Evolutionary conservation across 257 asterid genomes (phyloP), one percentile per base, ranked within the genome.

Genomic region (Paraleonurus japonicus): DNA sequence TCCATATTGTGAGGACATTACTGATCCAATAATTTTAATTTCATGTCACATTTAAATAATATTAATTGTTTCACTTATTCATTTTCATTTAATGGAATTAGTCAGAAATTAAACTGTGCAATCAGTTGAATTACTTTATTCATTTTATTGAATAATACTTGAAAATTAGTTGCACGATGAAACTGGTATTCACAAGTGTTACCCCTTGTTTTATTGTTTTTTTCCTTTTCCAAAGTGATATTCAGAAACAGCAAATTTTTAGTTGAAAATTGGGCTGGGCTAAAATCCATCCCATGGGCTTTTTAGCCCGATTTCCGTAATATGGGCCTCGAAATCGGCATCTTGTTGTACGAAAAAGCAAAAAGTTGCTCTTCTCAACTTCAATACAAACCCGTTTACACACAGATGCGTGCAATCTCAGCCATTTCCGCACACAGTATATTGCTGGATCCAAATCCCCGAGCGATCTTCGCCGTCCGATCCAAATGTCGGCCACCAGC

Each of bases 401-500:
- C 45, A 23, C 5, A 4, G 57, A 22, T 2, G 58, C 58, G 72
- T 54, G 47, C 22, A 28, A 57, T 22, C 73, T 55, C 72, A 57
- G 28, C 60, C 4, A 28, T 27, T 26, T 2, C 20, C 16, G 0
- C 50, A 26, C 50, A 15, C 59, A 26, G 11, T 57, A 55, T 63
- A 15, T 15, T 1, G 20, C 20, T 39, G 3, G 22, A 64, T 65
- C 59, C 66, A 24, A 32, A 12, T 43, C 79, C 5, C 60, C 70
- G 55, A 1, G 47, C 13, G 20, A 16, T 37, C 74, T 39, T 35
- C 74, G 39, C 66, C 71, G 58, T 35, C 69, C 37, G 51, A 39
- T n/a, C 47, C 39, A 67, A 66, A 90, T 88, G 97, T 72, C 95
- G 30, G 96, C 86, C 3, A 93, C 97, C 75, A 80, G 88, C 74